Conservation (phyloP, 441 rosid species). For the Lepidium campestre region DNA sequence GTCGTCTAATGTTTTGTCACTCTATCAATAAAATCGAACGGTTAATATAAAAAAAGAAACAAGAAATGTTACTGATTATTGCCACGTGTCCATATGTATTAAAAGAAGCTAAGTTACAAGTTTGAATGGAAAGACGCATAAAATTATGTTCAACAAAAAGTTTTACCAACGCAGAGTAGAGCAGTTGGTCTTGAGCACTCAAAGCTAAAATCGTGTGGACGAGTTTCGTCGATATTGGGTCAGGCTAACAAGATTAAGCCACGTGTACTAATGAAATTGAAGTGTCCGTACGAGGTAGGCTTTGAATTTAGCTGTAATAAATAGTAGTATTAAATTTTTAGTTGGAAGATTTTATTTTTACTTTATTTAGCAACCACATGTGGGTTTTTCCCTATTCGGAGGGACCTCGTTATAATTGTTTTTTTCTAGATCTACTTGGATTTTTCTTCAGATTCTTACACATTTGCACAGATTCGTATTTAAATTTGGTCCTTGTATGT, state of each 20-base stretch:
- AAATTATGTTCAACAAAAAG: too few species aligned
- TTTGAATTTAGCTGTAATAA: slow-evolving; percentile 5
- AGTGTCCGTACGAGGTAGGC: slow-evolving; percentile 25
- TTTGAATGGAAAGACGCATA: too few species aligned
- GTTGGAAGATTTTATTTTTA: not conserved
- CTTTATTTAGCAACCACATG: not conserved
- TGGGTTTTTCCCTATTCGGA: not conserved
- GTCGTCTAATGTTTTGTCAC: not conserved
- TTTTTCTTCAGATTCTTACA: not conserved
- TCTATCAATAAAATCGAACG: slow-evolving; percentile 4
- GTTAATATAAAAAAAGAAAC: not conserved
- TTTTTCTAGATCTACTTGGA: not conserved
- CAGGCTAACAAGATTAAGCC: not conserved
- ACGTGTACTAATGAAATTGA: not conserved
- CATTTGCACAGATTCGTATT: not conserved
- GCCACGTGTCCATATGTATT: not conserved
- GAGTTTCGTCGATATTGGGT: not conserved
- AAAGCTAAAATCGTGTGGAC: not conserved
- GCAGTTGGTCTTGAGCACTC: not conserved
- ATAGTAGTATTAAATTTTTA: not conserved
- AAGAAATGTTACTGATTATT: not conserved
- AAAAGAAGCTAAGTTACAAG: not conserved
- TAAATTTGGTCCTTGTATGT: not conserved
- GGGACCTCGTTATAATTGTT: slow-evolving; percentile 4
- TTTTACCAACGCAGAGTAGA: not conserved